Conservation (phyloP, 352 stramenopile genomes). For the Phytophthora macrochlamydospora region DNA sequence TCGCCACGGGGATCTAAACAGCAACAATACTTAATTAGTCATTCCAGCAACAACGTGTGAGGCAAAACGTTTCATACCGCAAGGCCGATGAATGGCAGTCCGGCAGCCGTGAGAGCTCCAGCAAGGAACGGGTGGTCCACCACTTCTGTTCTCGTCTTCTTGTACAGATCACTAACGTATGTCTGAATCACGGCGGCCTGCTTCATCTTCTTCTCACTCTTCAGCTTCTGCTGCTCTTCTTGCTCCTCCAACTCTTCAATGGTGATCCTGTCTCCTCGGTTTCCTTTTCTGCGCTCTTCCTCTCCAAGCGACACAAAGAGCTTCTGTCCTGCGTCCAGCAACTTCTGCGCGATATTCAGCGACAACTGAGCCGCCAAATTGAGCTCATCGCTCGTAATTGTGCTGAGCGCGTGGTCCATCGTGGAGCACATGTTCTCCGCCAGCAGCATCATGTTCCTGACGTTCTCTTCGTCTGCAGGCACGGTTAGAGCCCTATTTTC, state of each 20-base stretch:
- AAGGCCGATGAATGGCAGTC: slow-evolving; percentile 82
- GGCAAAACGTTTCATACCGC: slow-evolving; percentile 45
- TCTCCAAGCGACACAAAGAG: slow-evolving; percentile 78
- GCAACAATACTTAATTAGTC: background rate
- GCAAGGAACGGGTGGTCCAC: slow-evolving; percentile 65
- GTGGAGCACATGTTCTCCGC: slow-evolving; percentile 76
- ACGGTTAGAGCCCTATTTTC: slow-evolving; percentile 23
- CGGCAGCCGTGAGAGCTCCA: slow-evolving; percentile 57
- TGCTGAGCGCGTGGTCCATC: slow-evolving; percentile 75
- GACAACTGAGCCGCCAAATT: slow-evolving; percentile 70
- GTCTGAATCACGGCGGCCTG: slow-evolving; percentile 45
- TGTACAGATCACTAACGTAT: slow-evolving; percentile 53
- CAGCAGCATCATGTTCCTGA: slow-evolving; percentile 78
- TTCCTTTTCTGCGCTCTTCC: slow-evolving; percentile 52
- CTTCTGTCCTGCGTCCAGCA: slow-evolving; percentile 69
- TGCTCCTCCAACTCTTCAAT: slow-evolving; percentile 72
- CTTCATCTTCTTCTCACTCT: slow-evolving; percentile 19
- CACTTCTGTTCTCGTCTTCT: slow-evolving; percentile 42
- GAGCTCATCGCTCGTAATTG: slow-evolving; percentile 78
- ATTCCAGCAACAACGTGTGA: background rate
- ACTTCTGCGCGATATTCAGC: slow-evolving; percentile 72
- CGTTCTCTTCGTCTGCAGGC: slow-evolving; percentile 61
- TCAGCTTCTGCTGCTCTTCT: slow-evolving; percentile 6
- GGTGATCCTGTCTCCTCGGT: slow-evolving; percentile 64
- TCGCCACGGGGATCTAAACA: slow-evolving; percentile 73